A percentile compares a stretch with the other conserved stretches of the same genome.
Conservation (phyloP, 805 yeast genomes). For the Saccharomycopsis sp. region DNA sequence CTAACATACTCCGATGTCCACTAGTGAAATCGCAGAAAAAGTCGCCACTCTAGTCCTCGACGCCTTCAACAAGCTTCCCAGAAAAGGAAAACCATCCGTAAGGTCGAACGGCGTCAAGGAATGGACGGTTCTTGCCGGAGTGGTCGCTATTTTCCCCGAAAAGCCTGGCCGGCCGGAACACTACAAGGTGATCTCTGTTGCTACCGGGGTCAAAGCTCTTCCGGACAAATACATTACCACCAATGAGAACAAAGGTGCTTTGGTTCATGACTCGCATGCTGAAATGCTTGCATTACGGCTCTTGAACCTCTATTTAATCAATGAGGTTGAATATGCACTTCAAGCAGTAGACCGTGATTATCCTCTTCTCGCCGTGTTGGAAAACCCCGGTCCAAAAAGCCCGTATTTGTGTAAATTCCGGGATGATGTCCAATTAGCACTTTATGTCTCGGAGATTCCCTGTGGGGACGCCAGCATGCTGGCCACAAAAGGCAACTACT, state of each 20-base stretch:
- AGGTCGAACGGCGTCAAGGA: constrained; percentile 63
- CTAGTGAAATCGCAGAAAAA: not conserved
- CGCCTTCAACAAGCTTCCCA: constrained; percentile 48
- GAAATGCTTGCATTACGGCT: constrained; percentile 70
- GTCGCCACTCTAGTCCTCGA: constrained; percentile 22
- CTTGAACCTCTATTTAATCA: constrained; percentile 54
- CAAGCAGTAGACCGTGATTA: constrained; percentile 19
- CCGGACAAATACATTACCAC: constrained; percentile 45
- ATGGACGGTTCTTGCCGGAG: constrained; percentile 79
- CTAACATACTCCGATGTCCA: too few species aligned
- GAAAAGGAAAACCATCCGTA: constrained; percentile 49
- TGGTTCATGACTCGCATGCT: constrained; percentile 88
- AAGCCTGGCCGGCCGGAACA: constrained; percentile 13
- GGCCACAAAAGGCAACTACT: not conserved
- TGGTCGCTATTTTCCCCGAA: constrained; percentile 38
- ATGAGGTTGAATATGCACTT: constrained; percentile 35
- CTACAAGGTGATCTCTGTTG: constrained; percentile 39
- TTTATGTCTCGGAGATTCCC: constrained; percentile 71
- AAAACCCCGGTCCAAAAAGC: not conserved
- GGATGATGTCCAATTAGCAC: constrained; percentile 38
- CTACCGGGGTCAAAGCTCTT: constrained; percentile 79
- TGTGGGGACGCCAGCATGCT: constrained; percentile 89
- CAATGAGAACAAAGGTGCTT: constrained; percentile 41
- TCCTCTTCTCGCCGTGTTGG: constrained; percentile 2
- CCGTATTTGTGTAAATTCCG: constrained; percentile 29